These are phyloP conservation scores for Crithidia expoeki DNA, from an alignment of 208 protist genomes.

Conservation along the genomic window DNA sequence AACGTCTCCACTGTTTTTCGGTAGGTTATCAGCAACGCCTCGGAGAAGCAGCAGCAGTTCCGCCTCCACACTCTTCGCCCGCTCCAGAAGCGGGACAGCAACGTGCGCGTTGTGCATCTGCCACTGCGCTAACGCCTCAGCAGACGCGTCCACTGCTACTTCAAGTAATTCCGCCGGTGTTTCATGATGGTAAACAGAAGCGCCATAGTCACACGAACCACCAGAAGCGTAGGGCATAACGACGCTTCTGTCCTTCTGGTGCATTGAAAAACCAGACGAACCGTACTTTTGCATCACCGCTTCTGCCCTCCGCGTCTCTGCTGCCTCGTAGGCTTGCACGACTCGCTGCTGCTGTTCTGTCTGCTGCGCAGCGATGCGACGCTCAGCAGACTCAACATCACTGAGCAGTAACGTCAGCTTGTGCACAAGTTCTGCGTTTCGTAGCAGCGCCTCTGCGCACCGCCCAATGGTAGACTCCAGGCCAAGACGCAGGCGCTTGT, in stretches of 20 bases:
- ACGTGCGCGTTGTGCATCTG: background rate
- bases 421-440: background rate
- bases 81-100: constrained; percentile 6
- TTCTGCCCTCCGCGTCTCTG: background rate
- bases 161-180: constrained; percentile 7
- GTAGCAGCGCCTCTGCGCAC: constrained; percentile 10
- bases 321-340: background rate
- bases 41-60: constrained; percentile 5
- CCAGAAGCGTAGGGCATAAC: background rate
- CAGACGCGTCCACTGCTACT: constrained; percentile 2
- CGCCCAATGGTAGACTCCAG: constrained; percentile 11
- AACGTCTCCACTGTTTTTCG: background rate
- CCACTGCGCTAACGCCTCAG: constrained; percentile 5
- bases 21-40: background rate
- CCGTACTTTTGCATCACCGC: constrained; percentile 10
- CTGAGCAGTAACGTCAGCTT: background rate
- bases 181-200: background rate
- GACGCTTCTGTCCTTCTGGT: background rate
- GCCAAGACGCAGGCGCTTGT: background rate
- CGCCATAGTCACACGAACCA: background rate
- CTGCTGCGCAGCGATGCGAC: background rate
- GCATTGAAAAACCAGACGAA: no score
- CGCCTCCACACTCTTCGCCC: constrained; percentile 1
- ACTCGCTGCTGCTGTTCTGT: constrained; percentile 6
- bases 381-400: background rate